Conservation (phyloP, 805 yeast genomes). For the Ogataea zsoltii region DNA sequence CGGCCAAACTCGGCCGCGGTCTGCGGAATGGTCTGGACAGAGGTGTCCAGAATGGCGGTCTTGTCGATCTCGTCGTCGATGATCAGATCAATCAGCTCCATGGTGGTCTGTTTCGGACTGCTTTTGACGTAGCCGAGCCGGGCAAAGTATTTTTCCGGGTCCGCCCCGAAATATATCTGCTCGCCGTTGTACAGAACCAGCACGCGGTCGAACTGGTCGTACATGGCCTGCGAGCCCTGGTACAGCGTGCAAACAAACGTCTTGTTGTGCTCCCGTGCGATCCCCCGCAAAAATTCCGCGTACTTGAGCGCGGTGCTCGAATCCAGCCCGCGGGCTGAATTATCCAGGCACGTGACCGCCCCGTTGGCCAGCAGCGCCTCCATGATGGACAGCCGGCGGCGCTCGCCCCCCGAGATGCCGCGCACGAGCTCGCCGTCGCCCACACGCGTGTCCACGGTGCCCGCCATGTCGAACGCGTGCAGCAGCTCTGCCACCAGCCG, state of each 20-base stretch:
- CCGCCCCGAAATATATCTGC: constrained; percentile 64
- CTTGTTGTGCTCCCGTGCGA: constrained; percentile 14
- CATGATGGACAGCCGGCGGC: constrained; percentile 81
- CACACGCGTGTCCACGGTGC: constrained; percentile 50
- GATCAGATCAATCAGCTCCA: constrained; percentile 30
- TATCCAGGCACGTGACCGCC: constrained; percentile 70
- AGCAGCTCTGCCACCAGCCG: no score
- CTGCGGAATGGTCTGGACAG: no score
- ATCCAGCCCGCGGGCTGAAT: constrained; percentile 84
- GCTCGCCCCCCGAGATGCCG: constrained; percentile 82
- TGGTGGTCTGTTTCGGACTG: constrained; percentile 21
- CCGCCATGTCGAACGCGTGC: constrained; percentile 55
- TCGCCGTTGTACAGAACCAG: constrained; percentile 58
- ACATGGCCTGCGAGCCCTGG: constrained; percentile 68
- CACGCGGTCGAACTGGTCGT: constrained; percentile 63
- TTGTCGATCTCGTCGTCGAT: no score
- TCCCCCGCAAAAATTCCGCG: constrained; percentile 58
- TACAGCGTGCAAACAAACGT: constrained; percentile 24
- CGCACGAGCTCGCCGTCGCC: constrained; percentile 49
- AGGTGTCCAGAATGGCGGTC: no score
- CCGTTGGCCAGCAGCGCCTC: constrained; percentile 72
- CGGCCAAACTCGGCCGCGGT: constrained; percentile 51
- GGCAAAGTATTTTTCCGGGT: constrained; percentile 55
- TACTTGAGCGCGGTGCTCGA: constrained; percentile 82
- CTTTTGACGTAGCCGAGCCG: constrained; percentile 26